Conservation (phyloP, 331 rosid genomes). For the Dryas integrifolia region DNA sequence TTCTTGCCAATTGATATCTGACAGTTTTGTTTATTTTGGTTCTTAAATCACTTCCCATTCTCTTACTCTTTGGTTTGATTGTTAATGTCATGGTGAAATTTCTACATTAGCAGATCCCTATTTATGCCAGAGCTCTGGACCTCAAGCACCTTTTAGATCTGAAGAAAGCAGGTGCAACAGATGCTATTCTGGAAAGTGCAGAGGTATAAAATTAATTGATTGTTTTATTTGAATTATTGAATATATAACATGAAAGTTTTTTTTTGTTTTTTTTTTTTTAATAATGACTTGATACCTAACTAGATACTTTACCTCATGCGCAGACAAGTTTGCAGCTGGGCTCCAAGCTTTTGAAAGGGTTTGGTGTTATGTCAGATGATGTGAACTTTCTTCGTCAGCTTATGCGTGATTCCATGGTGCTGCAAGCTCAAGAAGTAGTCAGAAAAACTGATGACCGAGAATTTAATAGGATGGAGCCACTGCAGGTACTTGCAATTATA, state of each 20-base stretch:
- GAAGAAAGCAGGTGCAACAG: constrained; percentile 91
- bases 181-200: constrained; percentile 84
- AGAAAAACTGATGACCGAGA: constrained; percentile 47
- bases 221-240: constrained; percentile 17
- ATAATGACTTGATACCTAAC: constrained; percentile 21
- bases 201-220: constrained; percentile 49
- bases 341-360: constrained; percentile 89
- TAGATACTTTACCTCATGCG: constrained; percentile 40
- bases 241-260: neutral
- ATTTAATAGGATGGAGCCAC: constrained; percentile 54
- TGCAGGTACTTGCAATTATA: constrained; percentile 62
- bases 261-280: neutral
- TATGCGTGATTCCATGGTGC: constrained; percentile 84
- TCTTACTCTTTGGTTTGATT: constrained; percentile 17
- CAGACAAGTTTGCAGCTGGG: constrained; percentile 98
- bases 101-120: constrained; percentile 64
- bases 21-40: neutral
- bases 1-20: neutral
- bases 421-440: constrained; percentile 71
- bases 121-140: constrained; percentile 89
- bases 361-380: constrained; percentile 96
- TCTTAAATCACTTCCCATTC: neutral
- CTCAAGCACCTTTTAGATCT: constrained; percentile 81
- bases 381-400: constrained; percentile 82
- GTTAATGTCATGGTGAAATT: constrained; percentile 21